Percentiles rank a stretch among this genome's conserved stretches.
These are phyloP conservation scores for Malus hybrid DNA, from an alignment of 331 rosid genomes.

Conservation along the genomic window DNA sequence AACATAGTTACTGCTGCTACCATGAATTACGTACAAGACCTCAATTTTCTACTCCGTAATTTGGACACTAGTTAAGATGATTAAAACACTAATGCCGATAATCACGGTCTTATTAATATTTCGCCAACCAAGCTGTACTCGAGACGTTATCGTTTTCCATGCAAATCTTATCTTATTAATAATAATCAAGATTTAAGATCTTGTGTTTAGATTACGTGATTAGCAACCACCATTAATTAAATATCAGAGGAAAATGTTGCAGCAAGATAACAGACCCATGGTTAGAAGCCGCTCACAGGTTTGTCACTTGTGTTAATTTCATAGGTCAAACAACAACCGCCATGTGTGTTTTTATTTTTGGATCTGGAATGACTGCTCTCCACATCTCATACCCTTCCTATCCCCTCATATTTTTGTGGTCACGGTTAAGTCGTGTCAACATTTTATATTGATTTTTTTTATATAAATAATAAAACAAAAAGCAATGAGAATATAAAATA, in stretches of 20 bases:
- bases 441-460: no score
- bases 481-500: no score
- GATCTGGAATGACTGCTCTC: no score
- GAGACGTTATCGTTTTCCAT: slow-evolving; percentile 34
- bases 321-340: background rate
- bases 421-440: no score
- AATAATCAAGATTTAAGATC: background rate
- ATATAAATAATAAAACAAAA: no score
- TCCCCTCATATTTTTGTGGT: no score
- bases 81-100: slow-evolving; percentile 50
- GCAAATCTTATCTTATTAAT: slow-evolving; percentile 38
- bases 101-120: slow-evolving; percentile 38
- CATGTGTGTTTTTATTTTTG: no score
- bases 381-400: no score
- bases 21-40: background rate
- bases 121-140: slow-evolving; percentile 27
- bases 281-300: background rate
- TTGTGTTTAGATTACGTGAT: background rate
- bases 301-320: background rate
- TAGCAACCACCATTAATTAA: slow-evolving; percentile 14
- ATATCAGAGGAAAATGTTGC: background rate
- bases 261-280: background rate
- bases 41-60: background rate
- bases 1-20: background rate
- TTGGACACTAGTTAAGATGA: slow-evolving; percentile 18